These are phyloP conservation scores for Xylaria cubensis DNA, from an alignment of 495 filamentous ascomycete species.

Conservation along the genomic window DNA sequence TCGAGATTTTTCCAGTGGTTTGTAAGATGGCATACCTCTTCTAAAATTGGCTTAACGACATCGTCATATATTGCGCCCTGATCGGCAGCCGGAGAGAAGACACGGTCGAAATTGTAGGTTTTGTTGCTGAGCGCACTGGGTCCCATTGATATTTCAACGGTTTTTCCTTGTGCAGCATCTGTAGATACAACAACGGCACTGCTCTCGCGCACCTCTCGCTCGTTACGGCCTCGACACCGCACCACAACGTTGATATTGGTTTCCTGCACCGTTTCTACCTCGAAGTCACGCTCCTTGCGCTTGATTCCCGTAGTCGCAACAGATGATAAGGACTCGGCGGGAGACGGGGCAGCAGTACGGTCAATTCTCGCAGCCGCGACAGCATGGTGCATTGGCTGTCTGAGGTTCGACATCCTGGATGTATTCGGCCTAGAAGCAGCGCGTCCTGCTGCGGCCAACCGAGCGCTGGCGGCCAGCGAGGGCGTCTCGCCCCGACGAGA, in stretches of 20 bases:
- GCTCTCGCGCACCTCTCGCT: conserved; percentile 90
- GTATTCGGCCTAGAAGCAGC: conserved; percentile 42
- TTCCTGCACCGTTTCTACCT: conserved; percentile 72
- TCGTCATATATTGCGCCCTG: conserved; percentile 93
- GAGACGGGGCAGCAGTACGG: conserved; percentile 62
- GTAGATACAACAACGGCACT: conserved; percentile 89
- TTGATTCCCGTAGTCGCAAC: conserved; percentile 64
- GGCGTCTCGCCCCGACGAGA: conserved; percentile 41
- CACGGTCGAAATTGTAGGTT: conserved; percentile 94
- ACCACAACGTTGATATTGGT: conserved; percentile 99
- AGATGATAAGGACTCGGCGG: conserved; percentile 67
- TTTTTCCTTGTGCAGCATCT: conserved; percentile 82
- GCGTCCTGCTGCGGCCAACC: conserved; percentile 30
- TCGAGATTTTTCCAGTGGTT: neutral
- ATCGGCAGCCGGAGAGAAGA: conserved; percentile 95
- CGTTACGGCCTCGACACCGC: conserved; percentile 88
- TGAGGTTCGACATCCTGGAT: conserved; percentile 34
- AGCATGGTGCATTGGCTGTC: conserved; percentile 35
- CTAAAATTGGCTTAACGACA: conserved; percentile 87
- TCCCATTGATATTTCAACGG: conserved; percentile 88
- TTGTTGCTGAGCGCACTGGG: conserved; percentile 92
- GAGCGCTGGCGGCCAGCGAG: conserved; percentile 34
- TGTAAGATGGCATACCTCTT: conserved; percentile 69
- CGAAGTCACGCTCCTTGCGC: conserved; percentile 83
- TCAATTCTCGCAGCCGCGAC: conserved; percentile 44